A percentile compares a stretch with the other conserved stretches of the same genome.
Conservation (phyloP, 75 land plant genomes). For the Pseudotsuga menziesii region DNA sequence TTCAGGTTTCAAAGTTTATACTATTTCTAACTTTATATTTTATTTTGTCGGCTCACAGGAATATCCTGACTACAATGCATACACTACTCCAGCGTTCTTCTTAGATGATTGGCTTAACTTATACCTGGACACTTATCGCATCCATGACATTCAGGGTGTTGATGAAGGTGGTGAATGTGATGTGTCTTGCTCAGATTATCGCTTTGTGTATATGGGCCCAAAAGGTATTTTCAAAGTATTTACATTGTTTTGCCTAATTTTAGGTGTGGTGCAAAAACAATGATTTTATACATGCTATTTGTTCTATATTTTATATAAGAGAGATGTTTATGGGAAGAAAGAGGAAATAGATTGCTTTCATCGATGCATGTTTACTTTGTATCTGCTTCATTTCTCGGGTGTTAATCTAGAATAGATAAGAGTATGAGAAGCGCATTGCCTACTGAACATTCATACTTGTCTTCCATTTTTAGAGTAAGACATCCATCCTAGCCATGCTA, state of each 20-base stretch:
- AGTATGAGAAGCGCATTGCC: too few species aligned
- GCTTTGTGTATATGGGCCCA: constrained; percentile 91
- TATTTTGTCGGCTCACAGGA: constrained; percentile 50
- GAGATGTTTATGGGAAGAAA: neutral
- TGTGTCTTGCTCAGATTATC: constrained; percentile 72
- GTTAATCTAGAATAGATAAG: too few species aligned
- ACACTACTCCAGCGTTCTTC: constrained; percentile 64
- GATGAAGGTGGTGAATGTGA: constrained; percentile 27
- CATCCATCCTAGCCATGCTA: too few species aligned
- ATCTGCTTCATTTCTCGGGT: too few species aligned
- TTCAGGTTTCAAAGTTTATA: neutral
- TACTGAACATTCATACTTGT: too few species aligned
- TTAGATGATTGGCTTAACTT: constrained; percentile 82
- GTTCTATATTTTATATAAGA: neutral
- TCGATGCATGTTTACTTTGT: too few species aligned
- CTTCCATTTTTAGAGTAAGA: too few species aligned
- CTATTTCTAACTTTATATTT: neutral
- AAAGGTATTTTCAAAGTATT: constrained; percentile 50
- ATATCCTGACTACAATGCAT: constrained; percentile 66
- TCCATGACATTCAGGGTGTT: constrained; percentile 29
- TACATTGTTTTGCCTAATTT: neutral
- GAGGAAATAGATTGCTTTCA: neutral
- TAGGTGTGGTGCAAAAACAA: neutral
- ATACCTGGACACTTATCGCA: constrained; percentile 51
- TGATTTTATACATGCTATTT: neutral